Base-by-base conservation (phyloP, 106 monocot genomes). In the Cymbidium sinense region DNA sequence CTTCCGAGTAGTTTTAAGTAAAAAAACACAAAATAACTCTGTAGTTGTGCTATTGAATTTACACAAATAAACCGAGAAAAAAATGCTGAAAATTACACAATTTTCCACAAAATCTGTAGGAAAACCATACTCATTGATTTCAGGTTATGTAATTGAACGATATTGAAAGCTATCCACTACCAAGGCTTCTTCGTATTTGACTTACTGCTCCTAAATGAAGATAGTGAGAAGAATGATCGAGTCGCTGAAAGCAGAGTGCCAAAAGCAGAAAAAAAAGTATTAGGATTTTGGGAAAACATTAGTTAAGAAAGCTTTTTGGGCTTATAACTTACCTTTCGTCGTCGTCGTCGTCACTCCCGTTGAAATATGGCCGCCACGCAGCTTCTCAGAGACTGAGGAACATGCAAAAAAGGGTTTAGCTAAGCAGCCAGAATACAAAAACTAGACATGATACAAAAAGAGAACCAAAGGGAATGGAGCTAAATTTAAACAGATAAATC, bases 141-240 rank as follows among this genome's bases (percentile, higher is more conserved):
- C 15, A 58, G 23, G 23, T 58, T 31, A 33, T 3, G 31, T 17
- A 31, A 67, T 31, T 67, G 31, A 67, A 18, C 29, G 33, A 28
- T 39, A 39, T 39, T 39, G 37, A 39, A 39, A 23, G 2, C 27
- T 69, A 18, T 33, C 2, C 35, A 50, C 67, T 87, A 90, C 75
- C 92, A 76, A 73, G 75, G 86, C 77, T 86, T 93, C 52, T 89
- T 58, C 64, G 89, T 87, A 79, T 81, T 86, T 50, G 90, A 91
- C 85, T 86, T 96, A 83, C 80, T 89, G 86, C 96, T 96, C 81
- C 93, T 87, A 81, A 96, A 96, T 35, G 90, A 91, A 71, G 93
- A 91, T 43, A 96, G 91, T 67, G 93, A 96, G 80, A 94, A 96
- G 85, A 96, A 96, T 58, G 96, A 94, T 82, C 96, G 75, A 67